phyloP scores from a whole-genome alignment of 352 stramenopile genomes.

The Poterioochromonas sp. region DNA sequence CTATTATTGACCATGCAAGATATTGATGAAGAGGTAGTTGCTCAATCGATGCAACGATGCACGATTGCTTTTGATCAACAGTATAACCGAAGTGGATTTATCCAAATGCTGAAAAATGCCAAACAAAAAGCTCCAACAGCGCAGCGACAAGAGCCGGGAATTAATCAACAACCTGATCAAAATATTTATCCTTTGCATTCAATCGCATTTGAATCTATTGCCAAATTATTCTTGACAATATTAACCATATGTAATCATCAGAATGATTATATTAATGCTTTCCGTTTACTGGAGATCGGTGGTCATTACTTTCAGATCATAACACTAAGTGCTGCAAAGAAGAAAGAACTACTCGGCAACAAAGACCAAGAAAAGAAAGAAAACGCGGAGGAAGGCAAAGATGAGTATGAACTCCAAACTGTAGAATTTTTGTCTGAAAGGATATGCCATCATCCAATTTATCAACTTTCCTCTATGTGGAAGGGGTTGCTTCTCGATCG shows the following conservation, averaged over 20 bases:
- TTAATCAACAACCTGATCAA: not conserved
- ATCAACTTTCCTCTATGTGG: constrained; percentile 13
- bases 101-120: too few relatives aligned
- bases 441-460: constrained; percentile 21
- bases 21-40: too few relatives aligned
- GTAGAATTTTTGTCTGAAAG: constrained; percentile 14
- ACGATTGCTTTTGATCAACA: too few relatives aligned
- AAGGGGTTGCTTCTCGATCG: constrained; percentile 1
- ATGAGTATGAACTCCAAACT: not conserved
- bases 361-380: not conserved
- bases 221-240: not conserved
- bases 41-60: too few relatives aligned
- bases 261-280: constrained; percentile 22
- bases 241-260: not conserved
- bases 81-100: too few relatives aligned
- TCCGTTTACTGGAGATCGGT: constrained; percentile 4
- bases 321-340: not conserved
- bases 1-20: too few relatives aligned
- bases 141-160: not conserved
- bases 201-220: constrained; percentile 6
- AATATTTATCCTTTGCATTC: not conserved
- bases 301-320: constrained; percentile 6
- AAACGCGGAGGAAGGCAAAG: not conserved
- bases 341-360: not conserved
- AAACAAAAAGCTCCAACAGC: not conserved